These are phyloP conservation scores for Neurospora cerealis DNA, from an alignment of 495 filamentous ascomycete species.

Conservation along the genomic window DNA sequence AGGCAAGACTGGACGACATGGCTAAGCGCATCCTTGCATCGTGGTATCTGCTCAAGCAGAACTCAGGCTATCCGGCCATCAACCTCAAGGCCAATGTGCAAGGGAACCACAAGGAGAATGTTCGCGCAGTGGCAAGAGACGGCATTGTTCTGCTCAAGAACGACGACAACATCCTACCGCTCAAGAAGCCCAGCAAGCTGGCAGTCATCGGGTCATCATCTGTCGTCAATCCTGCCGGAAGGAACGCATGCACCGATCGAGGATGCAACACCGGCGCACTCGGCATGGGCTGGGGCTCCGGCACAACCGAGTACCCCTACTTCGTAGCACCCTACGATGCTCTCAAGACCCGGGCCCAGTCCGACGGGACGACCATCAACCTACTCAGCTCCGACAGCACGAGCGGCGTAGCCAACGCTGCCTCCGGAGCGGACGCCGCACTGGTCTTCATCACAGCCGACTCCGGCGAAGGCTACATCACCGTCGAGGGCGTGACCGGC, in stretches of 20 bases:
- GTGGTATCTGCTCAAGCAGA: constrained; percentile 45
- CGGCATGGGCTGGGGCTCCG: constrained; percentile 56
- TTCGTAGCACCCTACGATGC: constrained; percentile 47
- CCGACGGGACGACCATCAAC: constrained; percentile 38
- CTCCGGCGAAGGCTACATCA: constrained; percentile 58
- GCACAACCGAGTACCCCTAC: constrained; percentile 46
- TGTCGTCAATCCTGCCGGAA: constrained; percentile 47
- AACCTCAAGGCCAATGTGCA: constrained; percentile 46
- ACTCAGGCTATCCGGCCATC: constrained; percentile 35
- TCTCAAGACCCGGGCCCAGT: constrained; percentile 35
- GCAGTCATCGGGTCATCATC: constrained; percentile 69
- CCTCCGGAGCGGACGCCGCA: constrained; percentile 45
- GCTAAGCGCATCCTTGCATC: constrained; percentile 43
- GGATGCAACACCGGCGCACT: constrained; percentile 53
- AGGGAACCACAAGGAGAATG: constrained; percentile 46
- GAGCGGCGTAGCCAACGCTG: constrained; percentile 34
- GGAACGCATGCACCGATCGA: constrained; percentile 44
- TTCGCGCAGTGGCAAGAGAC: constrained; percentile 48
- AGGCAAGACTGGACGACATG: constrained; percentile 45
- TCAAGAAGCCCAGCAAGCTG: constrained; percentile 47
- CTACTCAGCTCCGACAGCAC: constrained; percentile 44
- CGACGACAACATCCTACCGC: constrained; percentile 45
- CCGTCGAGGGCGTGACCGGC: constrained; percentile 47
- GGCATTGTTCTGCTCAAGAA: constrained; percentile 74
- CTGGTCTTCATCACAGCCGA: constrained; percentile 59